Conservation (phyloP, 1,139 yeast genomes). For the Wickerhamomyces sp. region DNA sequence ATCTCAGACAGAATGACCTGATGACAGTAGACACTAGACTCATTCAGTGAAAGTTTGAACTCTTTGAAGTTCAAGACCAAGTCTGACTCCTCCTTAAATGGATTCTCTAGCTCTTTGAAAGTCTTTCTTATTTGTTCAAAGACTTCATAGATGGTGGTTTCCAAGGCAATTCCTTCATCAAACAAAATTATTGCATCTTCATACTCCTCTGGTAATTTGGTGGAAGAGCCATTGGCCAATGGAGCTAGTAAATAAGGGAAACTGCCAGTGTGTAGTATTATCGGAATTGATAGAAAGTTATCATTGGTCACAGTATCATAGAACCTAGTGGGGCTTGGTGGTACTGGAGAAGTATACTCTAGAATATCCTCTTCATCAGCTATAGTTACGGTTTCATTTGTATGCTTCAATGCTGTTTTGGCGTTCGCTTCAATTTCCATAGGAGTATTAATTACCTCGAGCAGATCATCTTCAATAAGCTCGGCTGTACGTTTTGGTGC, state of each 20-base stretch:
- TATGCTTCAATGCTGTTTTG: too few relatives aligned
- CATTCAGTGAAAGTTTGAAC: constrained; percentile 13
- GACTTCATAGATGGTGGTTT: constrained; percentile 9
- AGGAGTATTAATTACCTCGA: not conserved
- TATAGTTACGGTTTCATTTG: not conserved
- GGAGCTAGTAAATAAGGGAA: constrained; percentile 21
- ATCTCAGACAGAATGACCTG: constrained; percentile 15
- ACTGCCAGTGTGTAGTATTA: constrained; percentile 16
- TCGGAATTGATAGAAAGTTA: constrained; percentile 11
- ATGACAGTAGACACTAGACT: constrained; percentile 14
- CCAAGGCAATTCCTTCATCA: constrained; percentile 14
- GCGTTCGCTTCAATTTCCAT: not conserved
- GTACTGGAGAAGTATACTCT: constrained; percentile 1
- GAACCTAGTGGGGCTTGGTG: too few relatives aligned
- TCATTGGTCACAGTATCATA: not conserved
- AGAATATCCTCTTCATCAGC: constrained; percentile 2
- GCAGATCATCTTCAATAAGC: not conserved
- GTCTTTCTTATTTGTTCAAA: constrained; percentile 16
- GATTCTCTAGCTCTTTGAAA: constrained; percentile 12
- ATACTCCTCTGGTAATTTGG: constrained; percentile 6
- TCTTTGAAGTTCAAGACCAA: constrained; percentile 15
- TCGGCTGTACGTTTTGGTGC: too few relatives aligned
- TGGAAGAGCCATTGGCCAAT: constrained; percentile 3
- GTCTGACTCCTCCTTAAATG: constrained; percentile 19
- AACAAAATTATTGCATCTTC: constrained; percentile 14